A percentile compares a stretch with the other conserved stretches of the same genome.
phyloP scores from a whole-genome alignment of 1,284 basidiomycete genomes.

The Pseudozyma pruni region DNA sequence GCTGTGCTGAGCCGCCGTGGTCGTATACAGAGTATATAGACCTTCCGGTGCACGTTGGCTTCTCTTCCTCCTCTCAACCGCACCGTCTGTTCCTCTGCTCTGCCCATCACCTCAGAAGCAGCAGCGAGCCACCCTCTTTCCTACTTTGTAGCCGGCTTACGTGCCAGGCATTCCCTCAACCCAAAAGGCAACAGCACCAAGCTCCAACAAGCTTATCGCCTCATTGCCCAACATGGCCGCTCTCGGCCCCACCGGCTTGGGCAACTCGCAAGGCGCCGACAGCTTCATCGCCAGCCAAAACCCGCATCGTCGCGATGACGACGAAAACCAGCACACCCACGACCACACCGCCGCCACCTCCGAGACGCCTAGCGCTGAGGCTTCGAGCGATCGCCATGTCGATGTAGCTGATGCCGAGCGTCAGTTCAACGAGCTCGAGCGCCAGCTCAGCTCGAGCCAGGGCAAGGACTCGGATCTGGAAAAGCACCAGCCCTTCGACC shows the following conservation, averaged over 20 bases:
- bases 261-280: slow-evolving; percentile 29
- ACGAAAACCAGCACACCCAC: neutral
- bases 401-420: slow-evolving; percentile 37
- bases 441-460: slow-evolving; percentile 30
- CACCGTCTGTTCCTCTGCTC: no score
- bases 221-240: slow-evolving; percentile 17
- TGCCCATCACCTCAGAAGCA: no score
- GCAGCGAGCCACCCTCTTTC: no score
- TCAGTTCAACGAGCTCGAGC: slow-evolving; percentile 35
- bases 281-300: slow-evolving; percentile 30
- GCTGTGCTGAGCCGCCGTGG: no score
- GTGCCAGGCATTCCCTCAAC: no score
- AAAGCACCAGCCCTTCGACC: slow-evolving; percentile 34
- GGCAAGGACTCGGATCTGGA: slow-evolving; percentile 30
- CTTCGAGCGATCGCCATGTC: slow-evolving; percentile 26
- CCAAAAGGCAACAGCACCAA: no score
- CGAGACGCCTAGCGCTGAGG: slow-evolving; percentile 17
- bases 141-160: no score
- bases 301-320: slow-evolving; percentile 6
- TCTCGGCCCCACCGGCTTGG: slow-evolving; percentile 15
- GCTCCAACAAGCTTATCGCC: neutral
- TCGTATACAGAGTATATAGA: no score
- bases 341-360: slow-evolving; percentile 19
- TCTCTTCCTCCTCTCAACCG: no score
- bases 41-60: no score